A percentile compares a stretch with the other conserved stretches of the same genome.
phyloP scores from a whole-genome alignment of 192 early-diverging fungal species.

The Irineochytrium annulatum region DNA sequence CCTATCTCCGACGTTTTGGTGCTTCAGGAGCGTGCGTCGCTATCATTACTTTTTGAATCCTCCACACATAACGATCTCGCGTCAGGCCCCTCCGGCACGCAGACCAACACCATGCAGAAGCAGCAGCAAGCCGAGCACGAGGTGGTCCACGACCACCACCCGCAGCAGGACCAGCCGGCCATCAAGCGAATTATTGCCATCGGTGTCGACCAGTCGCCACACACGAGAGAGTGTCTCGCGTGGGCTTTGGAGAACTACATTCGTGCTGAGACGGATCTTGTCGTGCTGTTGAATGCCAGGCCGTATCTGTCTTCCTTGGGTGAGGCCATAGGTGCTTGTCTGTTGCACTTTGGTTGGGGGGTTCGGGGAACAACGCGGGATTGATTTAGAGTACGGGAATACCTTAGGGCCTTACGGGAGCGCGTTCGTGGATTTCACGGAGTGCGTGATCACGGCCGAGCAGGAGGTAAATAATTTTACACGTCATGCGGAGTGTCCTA shows the following conservation, averaged over 20 bases:
- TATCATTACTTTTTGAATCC: too few species aligned
- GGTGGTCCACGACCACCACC: too few species aligned
- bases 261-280: conserved; percentile 22
- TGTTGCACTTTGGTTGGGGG: too few species aligned
- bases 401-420: too few species aligned
- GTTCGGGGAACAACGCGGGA: too few species aligned
- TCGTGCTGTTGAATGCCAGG: conserved; percentile 32
- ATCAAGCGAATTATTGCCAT: conserved; percentile 24
- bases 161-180: neutral
- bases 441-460: neutral
- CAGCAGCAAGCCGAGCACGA: too few species aligned
- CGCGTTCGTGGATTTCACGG: neutral
- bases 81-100: too few species aligned
- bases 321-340: neutral
- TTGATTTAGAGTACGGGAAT: neutral
- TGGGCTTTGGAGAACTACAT: conserved; percentile 35
- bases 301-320: conserved; percentile 4
- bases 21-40: too few species aligned
- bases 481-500: conserved; percentile 13
- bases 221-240: conserved; percentile 20
- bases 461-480: too few species aligned
- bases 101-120: too few species aligned
- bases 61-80: too few species aligned
- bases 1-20: too few species aligned
- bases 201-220: conserved; percentile 26